phyloP scores from a whole-genome alignment of 345 rosid species.

The Reutealis trisperma region DNA sequence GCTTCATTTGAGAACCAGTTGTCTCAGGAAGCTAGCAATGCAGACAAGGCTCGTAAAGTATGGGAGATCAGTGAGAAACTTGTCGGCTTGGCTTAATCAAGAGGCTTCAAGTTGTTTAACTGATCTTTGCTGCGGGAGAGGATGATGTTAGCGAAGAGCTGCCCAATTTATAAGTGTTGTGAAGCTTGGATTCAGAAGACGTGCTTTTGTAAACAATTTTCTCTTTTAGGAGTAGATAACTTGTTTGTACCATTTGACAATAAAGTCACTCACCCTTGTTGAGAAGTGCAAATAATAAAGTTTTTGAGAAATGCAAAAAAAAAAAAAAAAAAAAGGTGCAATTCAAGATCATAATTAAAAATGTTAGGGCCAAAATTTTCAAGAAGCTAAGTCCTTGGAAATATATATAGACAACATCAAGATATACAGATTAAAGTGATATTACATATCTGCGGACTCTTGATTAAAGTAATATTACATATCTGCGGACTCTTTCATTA shows the following conservation, averaged over 20 bases:
- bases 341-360: neutral
- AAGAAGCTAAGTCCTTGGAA: neutral
- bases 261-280: conserved; percentile 32
- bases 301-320: neutral
- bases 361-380: neutral
- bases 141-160: conserved; percentile 15
- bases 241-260: conserved; percentile 24
- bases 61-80: conserved; percentile 99
- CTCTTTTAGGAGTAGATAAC: conserved; percentile 27
- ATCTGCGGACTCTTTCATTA: neutral
- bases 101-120: conserved; percentile 4
- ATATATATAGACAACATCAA: neutral
- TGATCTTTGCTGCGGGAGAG: conserved; percentile 28
- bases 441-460: neutral
- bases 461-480: neutral
- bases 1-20: conserved; percentile 95
- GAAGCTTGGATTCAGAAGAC: conserved; percentile 2
- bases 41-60: conserved; percentile 80
- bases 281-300: neutral
- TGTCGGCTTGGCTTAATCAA: conserved; percentile 69
- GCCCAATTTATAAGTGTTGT: neutral
- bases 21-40: conserved; percentile 89
- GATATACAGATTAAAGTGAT: neutral
- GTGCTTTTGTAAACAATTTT: conserved; percentile 29
- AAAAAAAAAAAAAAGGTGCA: too few species aligned